Conservation (phyloP, 2,329 filamentous ascomycete genomes). For the Diaporthe sp. region DNA sequence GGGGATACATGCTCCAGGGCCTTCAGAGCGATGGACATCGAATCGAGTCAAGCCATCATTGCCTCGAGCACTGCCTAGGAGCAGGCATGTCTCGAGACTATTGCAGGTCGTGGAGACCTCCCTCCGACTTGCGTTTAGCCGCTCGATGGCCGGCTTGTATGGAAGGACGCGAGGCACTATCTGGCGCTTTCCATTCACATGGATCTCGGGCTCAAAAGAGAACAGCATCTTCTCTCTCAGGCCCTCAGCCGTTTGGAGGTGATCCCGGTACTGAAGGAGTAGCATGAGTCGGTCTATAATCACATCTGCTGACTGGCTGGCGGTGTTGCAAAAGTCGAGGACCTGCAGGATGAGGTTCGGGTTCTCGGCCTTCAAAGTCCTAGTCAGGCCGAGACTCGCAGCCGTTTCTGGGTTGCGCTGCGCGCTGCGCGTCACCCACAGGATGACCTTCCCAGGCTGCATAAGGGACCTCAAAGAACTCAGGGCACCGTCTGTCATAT, state of each 20-base stretch:
- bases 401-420: conserved; percentile 47
- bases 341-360: conserved; percentile 50
- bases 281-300: background rate
- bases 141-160: conserved; percentile 54
- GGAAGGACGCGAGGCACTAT: conserved; percentile 57
- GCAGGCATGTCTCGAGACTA: conserved; percentile 50
- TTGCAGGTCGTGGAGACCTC: conserved; percentile 51
- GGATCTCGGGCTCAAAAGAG: conserved; percentile 55
- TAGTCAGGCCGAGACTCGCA: conserved; percentile 50
- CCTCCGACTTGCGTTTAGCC: conserved; percentile 55
- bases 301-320: background rate
- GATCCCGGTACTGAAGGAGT: conserved; percentile 1
- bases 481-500: conserved; percentile 51
- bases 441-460: conserved; percentile 47
- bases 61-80: conserved; percentile 42
- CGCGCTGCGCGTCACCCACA: conserved; percentile 50
- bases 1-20: rapidly evolving
- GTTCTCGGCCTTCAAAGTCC: conserved; percentile 50
- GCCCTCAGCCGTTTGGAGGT: background rate
- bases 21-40: conserved; percentile 37
- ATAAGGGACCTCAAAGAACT: conserved; percentile 46
- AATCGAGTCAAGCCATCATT: conserved; percentile 43
- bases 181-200: conserved; percentile 51
- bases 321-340: conserved; percentile 47
- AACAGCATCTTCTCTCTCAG: conserved; percentile 35